A percentile compares a stretch with the other conserved stretches of the same genome.
Conservation (phyloP, 345 rosid genomes). For the Sisymbrium irio region DNA sequence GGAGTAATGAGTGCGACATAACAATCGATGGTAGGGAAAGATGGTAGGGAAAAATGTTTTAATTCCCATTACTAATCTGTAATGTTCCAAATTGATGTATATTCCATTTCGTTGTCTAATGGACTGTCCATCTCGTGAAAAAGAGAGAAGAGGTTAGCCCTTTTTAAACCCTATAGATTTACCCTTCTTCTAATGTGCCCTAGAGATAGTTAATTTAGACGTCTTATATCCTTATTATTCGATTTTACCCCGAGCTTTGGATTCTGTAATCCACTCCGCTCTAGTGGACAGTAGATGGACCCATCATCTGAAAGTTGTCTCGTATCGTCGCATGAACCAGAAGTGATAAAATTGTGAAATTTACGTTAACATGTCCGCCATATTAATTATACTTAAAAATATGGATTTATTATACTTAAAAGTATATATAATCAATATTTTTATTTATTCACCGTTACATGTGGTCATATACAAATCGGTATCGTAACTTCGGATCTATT, state of each 20-base stretch:
- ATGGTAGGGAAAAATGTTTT: conserved; percentile 36
- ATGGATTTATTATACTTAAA: too few species aligned
- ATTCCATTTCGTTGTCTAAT: neutral
- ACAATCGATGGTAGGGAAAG: conserved; percentile 48
- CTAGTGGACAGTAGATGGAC: conserved; percentile 32
- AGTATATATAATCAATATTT: neutral
- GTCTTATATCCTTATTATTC: neutral
- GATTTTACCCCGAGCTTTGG: conserved; percentile 19
- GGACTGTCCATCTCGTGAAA: neutral
- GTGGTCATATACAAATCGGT: neutral
- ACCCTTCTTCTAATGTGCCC: neutral
- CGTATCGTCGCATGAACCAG: conserved; percentile 20
- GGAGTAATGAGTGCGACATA: conserved; percentile 62
- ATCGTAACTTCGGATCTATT: neutral
- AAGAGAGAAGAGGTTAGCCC: neutral
- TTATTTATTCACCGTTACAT: neutral
- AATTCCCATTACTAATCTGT: neutral
- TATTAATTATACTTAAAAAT: neutral
- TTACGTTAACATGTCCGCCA: neutral
- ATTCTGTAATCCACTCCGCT: conserved; percentile 37
- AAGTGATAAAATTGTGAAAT: neutral
- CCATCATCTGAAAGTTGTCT: conserved; percentile 27
- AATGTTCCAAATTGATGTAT: neutral
- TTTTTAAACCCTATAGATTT: neutral
- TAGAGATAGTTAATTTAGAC: conserved; percentile 3